Percentiles rank a stretch among this genome's conserved stretches.
Evolutionary conservation across 106 monocot genomes (phyloP).

Genomic region (Dioscorea alata): DNA sequence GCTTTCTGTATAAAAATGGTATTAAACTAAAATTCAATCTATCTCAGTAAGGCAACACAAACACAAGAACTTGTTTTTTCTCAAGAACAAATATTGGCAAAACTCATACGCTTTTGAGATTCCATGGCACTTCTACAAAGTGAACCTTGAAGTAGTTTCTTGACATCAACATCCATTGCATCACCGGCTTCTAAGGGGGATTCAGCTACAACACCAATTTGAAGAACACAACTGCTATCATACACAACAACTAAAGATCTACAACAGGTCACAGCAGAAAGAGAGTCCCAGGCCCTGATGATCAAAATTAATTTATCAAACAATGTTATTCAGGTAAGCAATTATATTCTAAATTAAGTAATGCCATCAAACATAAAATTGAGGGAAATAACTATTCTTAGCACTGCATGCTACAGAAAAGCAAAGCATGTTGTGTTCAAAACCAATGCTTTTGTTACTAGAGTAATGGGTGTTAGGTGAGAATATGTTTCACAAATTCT

Average conservation of each 20-base stretch:
- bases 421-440: too few species aligned
- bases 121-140: slow-evolving; percentile 52
- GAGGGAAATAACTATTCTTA: too few species aligned
- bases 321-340: too few species aligned
- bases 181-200: slow-evolving; percentile 24
- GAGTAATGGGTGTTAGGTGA: too few species aligned
- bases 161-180: slow-evolving; percentile 53
- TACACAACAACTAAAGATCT: slow-evolving; percentile 72
- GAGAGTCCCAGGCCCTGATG: slow-evolving; percentile 90
- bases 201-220: slow-evolving; percentile 79
- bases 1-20: slow-evolving; percentile 1
- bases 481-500: too few species aligned
- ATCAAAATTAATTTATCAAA: background rate
- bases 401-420: too few species aligned
- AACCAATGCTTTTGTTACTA: too few species aligned
- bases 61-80: background rate
- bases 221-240: slow-evolving; percentile 60
- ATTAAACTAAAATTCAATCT: too few species aligned
- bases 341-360: background rate
- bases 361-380: too few species aligned
- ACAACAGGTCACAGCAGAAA: slow-evolving; percentile 76
- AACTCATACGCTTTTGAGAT: slow-evolving; percentile 69
- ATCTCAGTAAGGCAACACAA: too few species aligned
- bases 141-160: slow-evolving; percentile 58
- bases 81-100: background rate